A percentile compares a stretch with the other conserved stretches of the same genome.
Evolutionary conservation across 495 filamentous ascomycete species (phyloP).

Genomic region (Neurospora sp.): DNA sequence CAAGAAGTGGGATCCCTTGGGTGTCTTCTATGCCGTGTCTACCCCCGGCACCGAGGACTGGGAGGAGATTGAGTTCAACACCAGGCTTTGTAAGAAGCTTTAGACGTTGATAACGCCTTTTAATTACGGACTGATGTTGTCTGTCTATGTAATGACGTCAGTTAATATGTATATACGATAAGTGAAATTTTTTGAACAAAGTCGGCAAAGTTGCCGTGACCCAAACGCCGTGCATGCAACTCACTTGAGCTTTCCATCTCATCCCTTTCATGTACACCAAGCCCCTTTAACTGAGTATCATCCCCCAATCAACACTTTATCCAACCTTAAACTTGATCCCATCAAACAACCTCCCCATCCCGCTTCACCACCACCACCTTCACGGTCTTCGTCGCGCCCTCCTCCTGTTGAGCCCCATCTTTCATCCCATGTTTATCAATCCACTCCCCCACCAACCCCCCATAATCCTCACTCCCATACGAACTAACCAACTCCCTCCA

Average conservation of each 20-base stretch:
- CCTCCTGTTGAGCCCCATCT: neutral
- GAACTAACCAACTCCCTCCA: slow-evolving; percentile 33
- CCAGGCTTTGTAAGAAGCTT: slow-evolving; percentile 20
- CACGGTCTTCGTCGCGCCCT: neutral
- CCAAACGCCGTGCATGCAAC: neutral
- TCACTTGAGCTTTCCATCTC: neutral
- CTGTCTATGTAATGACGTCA: neutral
- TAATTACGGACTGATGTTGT: neutral
- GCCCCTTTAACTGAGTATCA: too few relatives aligned
- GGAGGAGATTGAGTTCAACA: slow-evolving; percentile 28
- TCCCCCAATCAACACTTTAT: neutral
- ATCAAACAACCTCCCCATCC: neutral
- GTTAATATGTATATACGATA: neutral
- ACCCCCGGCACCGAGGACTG: slow-evolving; percentile 32
- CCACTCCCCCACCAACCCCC: slow-evolving; percentile 46
- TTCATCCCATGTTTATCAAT: neutral
- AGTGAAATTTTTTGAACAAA: neutral
- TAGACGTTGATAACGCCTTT: neutral
- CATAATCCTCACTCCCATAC: slow-evolving; percentile 42
- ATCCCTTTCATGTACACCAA: too few relatives aligned
- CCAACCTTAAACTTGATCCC: neutral
- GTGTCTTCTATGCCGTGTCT: slow-evolving; percentile 35
- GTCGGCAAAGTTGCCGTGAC: neutral
- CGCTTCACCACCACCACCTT: neutral
- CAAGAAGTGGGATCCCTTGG: slow-evolving; percentile 44